Percentiles rank a stretch among this genome's conserved stretches.
phyloP scores from a whole-genome alignment of 148 eudicot genomes.

The Chenopodium formosanum region DNA sequence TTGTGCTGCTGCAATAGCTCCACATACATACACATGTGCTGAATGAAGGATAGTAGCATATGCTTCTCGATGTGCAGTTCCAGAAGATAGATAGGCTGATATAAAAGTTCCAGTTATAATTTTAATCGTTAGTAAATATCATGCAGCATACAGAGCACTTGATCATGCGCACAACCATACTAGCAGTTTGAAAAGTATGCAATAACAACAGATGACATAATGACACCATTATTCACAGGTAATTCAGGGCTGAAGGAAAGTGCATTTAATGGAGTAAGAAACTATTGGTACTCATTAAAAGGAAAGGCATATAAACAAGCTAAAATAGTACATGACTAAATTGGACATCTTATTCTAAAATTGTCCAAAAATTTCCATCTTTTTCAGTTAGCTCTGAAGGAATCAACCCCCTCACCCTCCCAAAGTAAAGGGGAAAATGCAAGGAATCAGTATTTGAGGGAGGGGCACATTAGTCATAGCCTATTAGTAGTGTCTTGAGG shows the following conservation, averaged over 20 bases:
- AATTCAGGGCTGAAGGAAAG: not conserved
- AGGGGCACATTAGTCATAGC: no score
- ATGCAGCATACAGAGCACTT: not conserved
- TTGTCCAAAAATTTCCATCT: no score
- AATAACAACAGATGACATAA: not conserved
- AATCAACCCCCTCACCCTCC: not conserved
- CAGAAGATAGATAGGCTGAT: conserved; percentile 63
- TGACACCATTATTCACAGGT: not conserved
- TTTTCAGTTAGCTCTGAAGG: no score
- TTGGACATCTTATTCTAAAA: not conserved
- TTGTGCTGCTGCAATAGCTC: conserved; percentile 94
- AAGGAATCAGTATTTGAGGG: no score
- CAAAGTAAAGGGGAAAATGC: no score
- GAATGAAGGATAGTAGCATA: conserved; percentile 96
- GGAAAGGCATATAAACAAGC: not conserved
- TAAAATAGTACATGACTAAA: not conserved
- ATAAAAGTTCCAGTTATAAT: conserved; percentile 9
- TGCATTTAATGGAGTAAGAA: not conserved
- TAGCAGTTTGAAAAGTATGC: not conserved
- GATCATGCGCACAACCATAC: not conserved
- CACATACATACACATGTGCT: conserved; percentile 85
- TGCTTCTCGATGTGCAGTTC: conserved; percentile 70
- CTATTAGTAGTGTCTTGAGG: no score
- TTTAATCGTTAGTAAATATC: not conserved
- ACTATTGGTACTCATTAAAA: not conserved